Base-by-base conservation (phyloP, 2,329 filamentous ascomycete genomes). In the Diplocarpon mali region DNA sequence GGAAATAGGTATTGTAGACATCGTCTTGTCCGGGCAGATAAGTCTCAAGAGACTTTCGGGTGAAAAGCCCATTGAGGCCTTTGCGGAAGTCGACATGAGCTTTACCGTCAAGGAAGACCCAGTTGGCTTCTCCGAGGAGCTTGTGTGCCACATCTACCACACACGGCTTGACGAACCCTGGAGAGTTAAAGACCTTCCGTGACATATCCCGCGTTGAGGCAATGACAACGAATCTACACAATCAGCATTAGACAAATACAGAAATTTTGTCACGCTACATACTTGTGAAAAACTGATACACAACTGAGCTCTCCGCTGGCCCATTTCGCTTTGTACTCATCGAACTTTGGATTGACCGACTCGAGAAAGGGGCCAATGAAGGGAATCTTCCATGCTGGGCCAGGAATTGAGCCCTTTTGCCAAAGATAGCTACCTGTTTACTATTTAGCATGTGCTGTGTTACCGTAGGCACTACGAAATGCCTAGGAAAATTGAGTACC, bases 201-300 rank as follows among this genome's bases (percentile, higher is more conserved):
- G 90, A 84, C 76, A 96, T 86, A 62, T 96, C 92, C 60, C 92
- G 87, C 42, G 83, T 88, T 14, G 89, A 93, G 29, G 89, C 90
- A 63, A 98, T 95, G 46, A 98, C 88, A 53, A 96, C 92, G 64
- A 98, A 98, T 65, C 87, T 93, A 56, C 13, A 24, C 9, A 16
- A 42, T 46, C 27, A 45, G 37, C 6, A 38, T 3, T 11, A 13
- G n/a, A 9, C 16, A n/a, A 30, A 9, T 13, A 31, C 8, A n/a
- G 13, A 10, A 48, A 29, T 14, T 13, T 20, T 2, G 14, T 3
- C 5, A 11, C n/a, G 4, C 8, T 24, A 54, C 79, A 57, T 76
- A 94, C 87, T 96, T 98, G 78, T 98, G 92, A 71, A 98, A 98
- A 59, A 98, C 88, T 2, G 89, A 95, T 50, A 98, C 92, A 62